These are phyloP conservation scores for Ogataea pilisensis DNA, from an alignment of 805 yeast species.

Conservation along the genomic window DNA sequence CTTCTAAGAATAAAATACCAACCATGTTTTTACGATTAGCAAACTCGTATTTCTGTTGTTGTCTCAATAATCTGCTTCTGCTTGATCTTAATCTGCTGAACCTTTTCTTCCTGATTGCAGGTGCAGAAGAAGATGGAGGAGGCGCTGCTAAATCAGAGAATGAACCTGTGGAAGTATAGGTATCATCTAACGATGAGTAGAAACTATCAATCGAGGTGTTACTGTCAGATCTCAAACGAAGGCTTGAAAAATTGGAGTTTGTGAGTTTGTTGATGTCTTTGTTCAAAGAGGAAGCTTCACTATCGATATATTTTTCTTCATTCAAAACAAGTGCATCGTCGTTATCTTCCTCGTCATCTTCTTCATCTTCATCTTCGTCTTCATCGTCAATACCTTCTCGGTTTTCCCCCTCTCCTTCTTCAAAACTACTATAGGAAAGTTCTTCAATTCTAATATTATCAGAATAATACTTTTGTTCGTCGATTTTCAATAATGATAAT, in stretches of 20 bases:
- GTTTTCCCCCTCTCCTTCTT: background rate
- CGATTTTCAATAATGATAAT: conserved; percentile 8
- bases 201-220: conserved; percentile 7
- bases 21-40: conserved; percentile 35
- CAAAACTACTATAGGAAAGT: background rate
- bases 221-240: conserved; percentile 1
- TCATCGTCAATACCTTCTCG: conserved; percentile 2
- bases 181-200: conserved; percentile 19
- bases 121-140: conserved; percentile 10
- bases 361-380: conserved; percentile 4
- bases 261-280: background rate
- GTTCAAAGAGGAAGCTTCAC: conserved; percentile 2
- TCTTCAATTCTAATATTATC: conserved; percentile 5
- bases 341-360: conserved; percentile 8
- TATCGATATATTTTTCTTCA: background rate
- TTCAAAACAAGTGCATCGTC: background rate
- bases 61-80: background rate
- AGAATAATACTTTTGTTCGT: conserved; percentile 21
- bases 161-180: conserved; percentile 16
- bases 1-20: conserved; percentile 78
- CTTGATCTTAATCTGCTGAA: conserved; percentile 11
- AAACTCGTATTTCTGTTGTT: conserved; percentile 31
- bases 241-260: background rate
- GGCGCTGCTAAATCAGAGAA: conserved; percentile 16
- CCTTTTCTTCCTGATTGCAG: conserved; percentile 7